A percentile compares a stretch with the other conserved stretches of the same genome.
Conservation (phyloP, 2,329 filamentous ascomycete species). For the Cadophora gregata region DNA sequence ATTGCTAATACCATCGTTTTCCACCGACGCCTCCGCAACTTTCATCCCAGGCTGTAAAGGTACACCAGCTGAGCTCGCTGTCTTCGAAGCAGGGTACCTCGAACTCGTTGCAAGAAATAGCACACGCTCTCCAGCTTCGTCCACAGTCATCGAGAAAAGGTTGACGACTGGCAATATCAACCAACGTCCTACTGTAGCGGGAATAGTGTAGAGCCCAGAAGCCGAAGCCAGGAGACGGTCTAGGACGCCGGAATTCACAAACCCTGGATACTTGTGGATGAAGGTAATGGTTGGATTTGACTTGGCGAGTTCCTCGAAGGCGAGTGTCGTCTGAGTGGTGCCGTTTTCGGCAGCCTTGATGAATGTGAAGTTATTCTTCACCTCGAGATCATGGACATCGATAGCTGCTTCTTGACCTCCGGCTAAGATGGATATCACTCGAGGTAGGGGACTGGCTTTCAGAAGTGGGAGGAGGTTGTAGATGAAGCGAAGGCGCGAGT, state of each 20-base stretch:
- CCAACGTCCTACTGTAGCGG: constrained; percentile 31
- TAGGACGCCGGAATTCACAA: constrained; percentile 48
- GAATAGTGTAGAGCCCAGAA: constrained; percentile 35
- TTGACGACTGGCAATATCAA: constrained; percentile 42
- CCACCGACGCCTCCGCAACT: constrained; percentile 40
- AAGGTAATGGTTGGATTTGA: constrained; percentile 51
- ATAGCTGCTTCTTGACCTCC: constrained; percentile 59
- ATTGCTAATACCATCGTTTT: constrained; percentile 46
- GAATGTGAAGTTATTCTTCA: constrained; percentile 45
- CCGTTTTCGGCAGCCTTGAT: constrained; percentile 52
- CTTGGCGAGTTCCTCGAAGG: constrained; percentile 55
- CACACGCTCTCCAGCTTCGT: constrained; percentile 49
- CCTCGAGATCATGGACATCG: constrained; percentile 52
- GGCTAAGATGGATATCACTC: constrained; percentile 60
- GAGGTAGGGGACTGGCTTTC: constrained; percentile 50
- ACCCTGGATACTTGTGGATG: constrained; percentile 38
- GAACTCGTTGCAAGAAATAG: constrained; percentile 47
- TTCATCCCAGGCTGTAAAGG: constrained; percentile 30
- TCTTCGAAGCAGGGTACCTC: constrained; percentile 41
- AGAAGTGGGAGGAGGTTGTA: constrained; percentile 63
- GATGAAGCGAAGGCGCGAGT: constrained; percentile 62
- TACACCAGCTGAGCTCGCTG: constrained; percentile 32
- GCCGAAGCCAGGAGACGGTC: constrained; percentile 34
- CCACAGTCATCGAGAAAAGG: constrained; percentile 38
- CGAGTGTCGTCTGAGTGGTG: constrained; percentile 57